phyloP scores from a whole-genome alignment of 257 asterid species.

The Plantago major region DNA sequence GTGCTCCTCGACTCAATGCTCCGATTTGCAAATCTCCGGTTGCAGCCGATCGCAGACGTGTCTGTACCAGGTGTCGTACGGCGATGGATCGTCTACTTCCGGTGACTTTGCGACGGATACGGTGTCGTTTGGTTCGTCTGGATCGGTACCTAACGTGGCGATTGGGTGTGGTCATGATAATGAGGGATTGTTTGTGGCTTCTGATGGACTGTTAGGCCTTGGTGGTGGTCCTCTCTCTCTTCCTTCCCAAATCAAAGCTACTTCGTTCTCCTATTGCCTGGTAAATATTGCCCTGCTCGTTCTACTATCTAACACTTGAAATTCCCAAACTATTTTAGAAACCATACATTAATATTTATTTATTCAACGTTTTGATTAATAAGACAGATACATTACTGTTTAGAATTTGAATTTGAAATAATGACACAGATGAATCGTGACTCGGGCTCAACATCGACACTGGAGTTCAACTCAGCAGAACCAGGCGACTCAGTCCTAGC shows the following conservation, averaged over 20 bases:
- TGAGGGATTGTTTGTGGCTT: conserved; percentile 54
- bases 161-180: conserved; percentile 81
- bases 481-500: conserved; percentile 56
- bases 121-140: conserved; percentile 52
- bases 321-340: too few species aligned
- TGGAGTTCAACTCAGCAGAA: conserved; percentile 58
- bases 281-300: conserved; percentile 20
- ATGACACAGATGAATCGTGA: conserved; percentile 49
- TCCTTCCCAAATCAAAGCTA: conserved; percentile 58
- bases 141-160: conserved; percentile 38
- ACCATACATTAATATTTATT: too few species aligned
- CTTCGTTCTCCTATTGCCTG: conserved; percentile 72
- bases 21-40: conserved; percentile 31
- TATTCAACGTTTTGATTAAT: too few species aligned
- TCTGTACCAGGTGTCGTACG: conserved; percentile 53
- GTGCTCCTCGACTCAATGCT: conserved; percentile 47
- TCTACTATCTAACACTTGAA: too few species aligned
- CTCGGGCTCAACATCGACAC: conserved; percentile 54
- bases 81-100: conserved; percentile 65
- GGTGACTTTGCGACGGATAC: conserved; percentile 69
- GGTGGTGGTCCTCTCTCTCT: conserved; percentile 66
- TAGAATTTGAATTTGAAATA: too few species aligned
- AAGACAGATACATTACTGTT: too few species aligned
- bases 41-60: conserved; percentile 34
- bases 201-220: conserved; percentile 67